Evolutionary conservation across 2,329 filamentous ascomycete genomes (phyloP).

Genomic region (Simplicillium aogashimaense): DNA sequence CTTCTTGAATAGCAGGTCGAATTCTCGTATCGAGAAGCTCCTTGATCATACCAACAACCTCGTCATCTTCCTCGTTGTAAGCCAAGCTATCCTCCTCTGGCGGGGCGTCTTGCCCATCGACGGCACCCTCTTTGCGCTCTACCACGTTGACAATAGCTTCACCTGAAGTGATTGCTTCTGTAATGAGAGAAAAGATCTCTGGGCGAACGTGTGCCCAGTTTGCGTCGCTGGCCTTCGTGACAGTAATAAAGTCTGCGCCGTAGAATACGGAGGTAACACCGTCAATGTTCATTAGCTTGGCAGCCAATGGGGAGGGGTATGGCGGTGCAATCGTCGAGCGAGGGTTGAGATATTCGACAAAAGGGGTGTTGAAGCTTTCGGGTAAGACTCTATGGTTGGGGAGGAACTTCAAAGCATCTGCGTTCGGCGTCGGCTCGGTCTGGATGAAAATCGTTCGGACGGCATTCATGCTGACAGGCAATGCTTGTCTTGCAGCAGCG

Average conservation of each 20-base stretch:
- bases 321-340: constrained; percentile 82
- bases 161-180: constrained; percentile 78
- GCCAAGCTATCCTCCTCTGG: constrained; percentile 58
- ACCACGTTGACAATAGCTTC: constrained; percentile 68
- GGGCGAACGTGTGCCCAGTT: constrained; percentile 94
- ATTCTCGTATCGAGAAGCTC: constrained; percentile 93
- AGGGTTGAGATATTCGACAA: constrained; percentile 85
- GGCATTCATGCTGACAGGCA: constrained; percentile 7
- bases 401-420: constrained; percentile 93
- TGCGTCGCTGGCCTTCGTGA: constrained; percentile 79
- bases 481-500: constrained; percentile 9
- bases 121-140: constrained; percentile 46
- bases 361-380: constrained; percentile 59
- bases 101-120: constrained; percentile 17
- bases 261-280: constrained; percentile 95
- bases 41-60: constrained; percentile 98
- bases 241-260: constrained; percentile 90
- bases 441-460: constrained; percentile 87
- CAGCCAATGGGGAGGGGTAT: constrained; percentile 82
- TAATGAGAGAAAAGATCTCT: constrained; percentile 91
- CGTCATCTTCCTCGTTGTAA: constrained; percentile 84
- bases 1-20: constrained; percentile 90
- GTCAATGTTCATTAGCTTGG: constrained; percentile 85
- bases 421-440: constrained; percentile 87
- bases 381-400: constrained; percentile 84